Conservation (phyloP, 352 stramenopile genomes). For the Globisporangium emineosum region DNA sequence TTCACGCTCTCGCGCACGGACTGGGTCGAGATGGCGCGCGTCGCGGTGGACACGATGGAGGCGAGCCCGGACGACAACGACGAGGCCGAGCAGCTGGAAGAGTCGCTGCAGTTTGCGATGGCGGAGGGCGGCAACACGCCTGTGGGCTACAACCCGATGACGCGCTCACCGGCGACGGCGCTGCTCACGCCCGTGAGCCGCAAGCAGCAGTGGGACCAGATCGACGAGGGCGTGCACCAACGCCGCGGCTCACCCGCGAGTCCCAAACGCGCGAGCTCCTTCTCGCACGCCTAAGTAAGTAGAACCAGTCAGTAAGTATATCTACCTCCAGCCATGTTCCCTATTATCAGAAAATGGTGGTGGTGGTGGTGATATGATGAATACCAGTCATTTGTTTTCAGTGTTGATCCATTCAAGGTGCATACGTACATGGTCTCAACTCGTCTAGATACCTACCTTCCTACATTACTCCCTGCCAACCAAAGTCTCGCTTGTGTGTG, state of each 20-base stretch:
- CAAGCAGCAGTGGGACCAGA: conserved; percentile 52
- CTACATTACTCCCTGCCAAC: background rate
- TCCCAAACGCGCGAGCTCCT: conserved; percentile 30
- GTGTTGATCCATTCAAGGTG: background rate
- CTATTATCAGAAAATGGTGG: conserved; percentile 13
- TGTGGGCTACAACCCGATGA: conserved; percentile 35
- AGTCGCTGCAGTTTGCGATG: conserved; percentile 31
- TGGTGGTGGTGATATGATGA: background rate
- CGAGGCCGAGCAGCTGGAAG: conserved; percentile 29
- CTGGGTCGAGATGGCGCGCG: conserved; percentile 40
- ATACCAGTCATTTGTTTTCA: background rate
- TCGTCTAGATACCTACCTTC: background rate
- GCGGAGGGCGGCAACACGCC: conserved; percentile 54
- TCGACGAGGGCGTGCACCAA: conserved; percentile 38
- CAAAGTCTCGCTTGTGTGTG: background rate
- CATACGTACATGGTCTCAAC: background rate
- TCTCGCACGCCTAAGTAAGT: conserved; percentile 20
- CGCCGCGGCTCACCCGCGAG: conserved; percentile 20
- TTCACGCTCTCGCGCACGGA: conserved; percentile 36
- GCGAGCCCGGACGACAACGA: conserved; percentile 25
- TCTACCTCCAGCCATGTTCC: background rate
- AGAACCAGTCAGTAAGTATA: conserved; percentile 14
- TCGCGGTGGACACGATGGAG: conserved; percentile 41
- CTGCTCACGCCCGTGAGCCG: conserved; percentile 55
- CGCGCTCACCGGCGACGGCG: conserved; percentile 48